Conservation (phyloP, 1,139 yeast genomes). For the Yamadazyma aaseri region DNA sequence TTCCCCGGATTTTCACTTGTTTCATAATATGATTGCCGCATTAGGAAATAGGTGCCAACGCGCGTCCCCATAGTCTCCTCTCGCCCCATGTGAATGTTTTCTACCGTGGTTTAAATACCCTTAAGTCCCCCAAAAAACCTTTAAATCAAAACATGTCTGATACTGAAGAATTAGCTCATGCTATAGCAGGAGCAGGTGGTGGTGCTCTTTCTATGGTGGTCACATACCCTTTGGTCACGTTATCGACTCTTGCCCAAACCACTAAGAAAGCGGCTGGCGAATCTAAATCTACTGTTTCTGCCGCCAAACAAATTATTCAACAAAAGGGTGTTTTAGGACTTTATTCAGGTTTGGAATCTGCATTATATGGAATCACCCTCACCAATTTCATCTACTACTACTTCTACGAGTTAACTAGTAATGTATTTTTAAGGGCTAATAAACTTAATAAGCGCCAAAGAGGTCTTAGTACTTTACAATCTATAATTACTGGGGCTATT, state of each 20-base stretch:
- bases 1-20: no score
- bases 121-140: no score
- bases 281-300: constrained; percentile 24
- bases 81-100: constrained; percentile 13
- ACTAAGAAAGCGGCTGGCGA: constrained; percentile 35
- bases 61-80: constrained; percentile 2
- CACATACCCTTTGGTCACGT: constrained; percentile 81
- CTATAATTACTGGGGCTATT: constrained; percentile 76
- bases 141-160: constrained; percentile 37
- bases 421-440: constrained; percentile 48
- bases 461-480: constrained; percentile 64
- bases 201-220: constrained; percentile 85
- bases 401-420: constrained; percentile 74
- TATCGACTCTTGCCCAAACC: constrained; percentile 84
- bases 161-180: constrained; percentile 68
- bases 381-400: constrained; percentile 90
- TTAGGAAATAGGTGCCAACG: constrained; percentile 3
- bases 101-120: constrained; percentile 11
- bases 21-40: constrained; percentile 5
- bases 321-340: constrained; percentile 71
- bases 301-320: constrained; percentile 47
- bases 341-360: constrained; percentile 85
- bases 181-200: constrained; percentile 90
- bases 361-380: constrained; percentile 79
- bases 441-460: constrained; percentile 22